Base-by-base conservation (phyloP, 768 basidiomycete species). In the Pleurotus ostreatus region DNA sequence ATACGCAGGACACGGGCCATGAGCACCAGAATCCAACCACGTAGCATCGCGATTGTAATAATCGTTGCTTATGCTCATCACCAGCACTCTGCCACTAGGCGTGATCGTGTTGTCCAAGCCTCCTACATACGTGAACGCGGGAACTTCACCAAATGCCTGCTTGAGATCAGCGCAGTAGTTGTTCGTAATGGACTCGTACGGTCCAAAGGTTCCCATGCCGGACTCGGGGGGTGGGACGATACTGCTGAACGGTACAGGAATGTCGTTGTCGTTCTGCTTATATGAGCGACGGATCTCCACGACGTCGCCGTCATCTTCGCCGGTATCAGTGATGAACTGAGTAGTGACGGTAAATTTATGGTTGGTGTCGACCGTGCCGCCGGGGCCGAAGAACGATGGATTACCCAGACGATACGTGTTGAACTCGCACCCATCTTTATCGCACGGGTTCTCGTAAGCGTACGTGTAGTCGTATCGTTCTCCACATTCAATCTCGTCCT, bases 371-470 rank as follows among this genome's bases (percentile, higher is more conserved):
- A 77, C 68, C 56, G 69, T 75, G 58, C 60, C 51, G 53, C 72
- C 71, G 15, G 62, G 60, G 16, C 77, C 77, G 64, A 69, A 71
- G 71, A 76, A 78, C 48, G 60, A 55, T 55, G 63, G 51, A 59
- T 63, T 53, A 2, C 39, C 51, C 5, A 53, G 51, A n/a, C 51
- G 51, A 22, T 53, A 53, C 5, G 51, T 13, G 70, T 77, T 78
- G 74, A 77, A 78, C 59, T 77, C 77, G 66, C 77, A 78, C 45
- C 77, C 77, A 59, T 72, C 73, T 55, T 66, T 63, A 63, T 78
- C 77, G 64, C 77, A 78, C 38, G 71, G 62, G 46, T 71, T 70
- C 18, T 22, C 25, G 30, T 30, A 30, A 30, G 30, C 30, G 25
- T 41, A 23, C 41, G 63, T 62, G 55, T 73, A 74, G 20, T 67